phyloP scores from a whole-genome alignment of 164 flowering plant species.

The Umbilicus rupestris region DNA sequence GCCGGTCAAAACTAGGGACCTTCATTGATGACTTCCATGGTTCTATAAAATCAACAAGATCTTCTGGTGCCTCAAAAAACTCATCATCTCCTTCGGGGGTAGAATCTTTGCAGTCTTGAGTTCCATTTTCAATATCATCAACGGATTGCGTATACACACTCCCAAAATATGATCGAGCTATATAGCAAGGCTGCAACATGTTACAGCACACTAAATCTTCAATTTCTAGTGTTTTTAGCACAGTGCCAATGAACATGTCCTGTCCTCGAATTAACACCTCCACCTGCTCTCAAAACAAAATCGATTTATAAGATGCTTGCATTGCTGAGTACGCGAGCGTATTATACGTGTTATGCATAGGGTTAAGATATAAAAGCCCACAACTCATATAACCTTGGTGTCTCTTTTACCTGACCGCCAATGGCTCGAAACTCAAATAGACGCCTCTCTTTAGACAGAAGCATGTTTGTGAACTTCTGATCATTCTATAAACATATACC shows the following conservation, averaged over 20 bases:
- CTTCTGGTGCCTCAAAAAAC: constrained; percentile 84
- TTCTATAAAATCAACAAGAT: constrained; percentile 47
- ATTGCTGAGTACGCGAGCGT: neutral
- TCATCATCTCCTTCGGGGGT: constrained; percentile 61
- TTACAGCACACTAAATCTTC: constrained; percentile 62
- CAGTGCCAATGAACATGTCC: constrained; percentile 81
- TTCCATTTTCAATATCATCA: constrained; percentile 19
- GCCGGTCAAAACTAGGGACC: constrained; percentile 56
- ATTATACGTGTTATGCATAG: neutral
- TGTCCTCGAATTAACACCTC: constrained; percentile 59
- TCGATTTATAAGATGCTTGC: neutral
- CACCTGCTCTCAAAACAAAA: constrained; percentile 42
- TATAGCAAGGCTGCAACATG: constrained; percentile 37
- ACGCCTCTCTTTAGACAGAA: constrained; percentile 60
- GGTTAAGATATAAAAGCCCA: neutral
- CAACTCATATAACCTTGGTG: neutral
- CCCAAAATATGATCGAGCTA: constrained; percentile 73
- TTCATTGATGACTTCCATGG: constrained; percentile 25
- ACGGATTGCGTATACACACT: constrained; percentile 24
- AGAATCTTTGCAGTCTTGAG: constrained; percentile 22
- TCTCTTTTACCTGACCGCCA: constrained; percentile 72
- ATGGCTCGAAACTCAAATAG: constrained; percentile 86
- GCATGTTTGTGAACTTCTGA: constrained; percentile 38
- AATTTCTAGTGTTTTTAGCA: constrained; percentile 78
- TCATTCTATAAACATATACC: constrained; percentile 28